These are phyloP conservation scores for Dothistroma septosporum DNA, from an alignment of 2,329 filamentous ascomycete genomes.

Conservation along the genomic window DNA sequence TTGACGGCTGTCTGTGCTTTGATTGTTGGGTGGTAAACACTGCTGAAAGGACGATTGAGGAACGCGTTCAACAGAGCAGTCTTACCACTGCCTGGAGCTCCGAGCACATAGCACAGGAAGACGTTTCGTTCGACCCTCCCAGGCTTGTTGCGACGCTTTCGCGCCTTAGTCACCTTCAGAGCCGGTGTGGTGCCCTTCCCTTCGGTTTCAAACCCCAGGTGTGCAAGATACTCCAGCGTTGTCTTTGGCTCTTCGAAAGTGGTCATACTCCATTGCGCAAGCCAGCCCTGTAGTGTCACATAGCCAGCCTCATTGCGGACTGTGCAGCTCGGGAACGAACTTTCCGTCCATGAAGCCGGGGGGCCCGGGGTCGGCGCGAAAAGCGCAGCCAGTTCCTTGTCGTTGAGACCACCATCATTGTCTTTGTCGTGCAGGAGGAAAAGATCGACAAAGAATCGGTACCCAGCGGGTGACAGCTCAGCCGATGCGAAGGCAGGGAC, in stretches of 20 bases:
- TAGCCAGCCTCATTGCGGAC: constrained; percentile 93
- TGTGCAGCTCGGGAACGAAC: constrained; percentile 85
- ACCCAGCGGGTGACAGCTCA: constrained; percentile 88
- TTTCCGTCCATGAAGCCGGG: constrained; percentile 80
- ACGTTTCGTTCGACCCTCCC: constrained; percentile 91
- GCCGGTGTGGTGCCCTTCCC: constrained; percentile 71
- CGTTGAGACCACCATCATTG: constrained; percentile 89
- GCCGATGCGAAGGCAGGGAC: constrained; percentile 89
- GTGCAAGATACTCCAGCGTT: constrained; percentile 91
- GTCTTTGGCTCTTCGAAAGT: constrained; percentile 95
- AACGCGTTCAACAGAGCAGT: constrained; percentile 88
- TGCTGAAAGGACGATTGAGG: constrained; percentile 78
- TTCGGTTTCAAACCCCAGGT: constrained; percentile 82
- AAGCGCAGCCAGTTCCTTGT: constrained; percentile 75
- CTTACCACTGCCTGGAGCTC: constrained; percentile 81
- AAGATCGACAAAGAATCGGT: constrained; percentile 94
- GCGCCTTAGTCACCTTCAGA: constrained; percentile 85
- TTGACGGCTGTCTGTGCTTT: constrained; percentile 92
- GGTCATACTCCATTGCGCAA: constrained; percentile 99
- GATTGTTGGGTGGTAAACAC: constrained; percentile 86
- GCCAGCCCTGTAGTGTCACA: constrained; percentile 94
- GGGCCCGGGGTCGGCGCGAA: constrained; percentile 92
- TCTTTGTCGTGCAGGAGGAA: constrained; percentile 96
- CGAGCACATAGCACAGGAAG: constrained; percentile 87
- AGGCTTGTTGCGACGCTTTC: constrained; percentile 76